A percentile compares a stretch with the other conserved stretches of the same genome.
These are phyloP conservation scores for Solanum sitiens DNA, from an alignment of 257 asterid genomes.

Conservation along the genomic window DNA sequence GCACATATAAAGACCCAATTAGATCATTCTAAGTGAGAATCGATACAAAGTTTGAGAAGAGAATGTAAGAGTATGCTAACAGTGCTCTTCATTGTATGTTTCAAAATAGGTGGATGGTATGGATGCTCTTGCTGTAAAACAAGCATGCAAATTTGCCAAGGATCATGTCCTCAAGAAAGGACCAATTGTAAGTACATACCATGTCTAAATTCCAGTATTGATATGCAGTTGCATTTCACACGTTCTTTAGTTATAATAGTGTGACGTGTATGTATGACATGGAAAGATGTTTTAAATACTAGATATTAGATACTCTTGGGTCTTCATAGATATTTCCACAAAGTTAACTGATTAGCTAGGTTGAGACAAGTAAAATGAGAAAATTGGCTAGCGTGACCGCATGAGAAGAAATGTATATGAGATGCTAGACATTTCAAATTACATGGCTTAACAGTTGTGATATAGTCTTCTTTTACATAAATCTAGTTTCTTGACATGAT, in stretches of 20 bases:
- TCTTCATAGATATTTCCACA: background rate
- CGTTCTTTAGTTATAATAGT: background rate
- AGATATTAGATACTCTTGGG: background rate
- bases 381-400: background rate
- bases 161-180: constrained; percentile 86
- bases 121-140: constrained; percentile 97
- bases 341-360: background rate
- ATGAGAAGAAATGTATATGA: background rate
- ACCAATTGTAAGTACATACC: constrained; percentile 68
- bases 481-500: background rate
- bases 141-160: constrained; percentile 94
- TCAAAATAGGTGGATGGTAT: constrained; percentile 89
- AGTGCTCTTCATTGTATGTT: background rate
- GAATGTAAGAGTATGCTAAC: background rate
- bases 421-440: background rate
- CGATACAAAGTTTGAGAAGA: background rate
- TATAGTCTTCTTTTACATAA: background rate
- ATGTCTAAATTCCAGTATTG: background rate
- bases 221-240: background rate
- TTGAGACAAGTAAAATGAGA: background rate
- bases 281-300: background rate
- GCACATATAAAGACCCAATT: background rate
- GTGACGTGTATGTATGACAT: background rate
- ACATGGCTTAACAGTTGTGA: background rate
- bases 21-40: background rate